Evolutionary conservation across 768 basidiomycete genomes (phyloP).

Genomic region (Mycena epipterygia): DNA sequence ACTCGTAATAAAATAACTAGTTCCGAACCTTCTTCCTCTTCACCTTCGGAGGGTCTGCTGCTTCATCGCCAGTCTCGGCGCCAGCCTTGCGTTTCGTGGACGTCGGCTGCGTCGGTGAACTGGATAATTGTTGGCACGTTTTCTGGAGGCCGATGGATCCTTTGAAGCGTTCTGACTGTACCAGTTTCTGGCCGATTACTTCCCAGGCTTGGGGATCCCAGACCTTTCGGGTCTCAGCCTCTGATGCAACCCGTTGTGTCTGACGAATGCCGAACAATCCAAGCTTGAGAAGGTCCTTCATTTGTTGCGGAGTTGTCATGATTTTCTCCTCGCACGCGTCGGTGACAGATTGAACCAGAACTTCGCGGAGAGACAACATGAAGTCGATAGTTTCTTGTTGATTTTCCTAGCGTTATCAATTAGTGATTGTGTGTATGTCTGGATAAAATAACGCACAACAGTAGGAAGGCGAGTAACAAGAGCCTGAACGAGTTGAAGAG

Average conservation of each 20-base stretch:
- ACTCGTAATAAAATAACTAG: background rate
- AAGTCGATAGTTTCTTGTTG: conserved; percentile 61
- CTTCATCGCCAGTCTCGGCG: conserved; percentile 40
- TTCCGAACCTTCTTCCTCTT: conserved; percentile 61
- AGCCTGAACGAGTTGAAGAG: conserved; percentile 76
- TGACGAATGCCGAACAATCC: conserved; percentile 75
- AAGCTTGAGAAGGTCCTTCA: conserved; percentile 87
- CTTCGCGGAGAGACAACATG: conserved; percentile 63
- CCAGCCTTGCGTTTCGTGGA: conserved; percentile 57
- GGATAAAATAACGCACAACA: conserved; percentile 54
- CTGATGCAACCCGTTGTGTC: conserved; percentile 61
- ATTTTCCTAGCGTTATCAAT: conserved; percentile 43
- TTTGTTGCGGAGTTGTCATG: conserved; percentile 68
- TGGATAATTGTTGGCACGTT: conserved; percentile 57
- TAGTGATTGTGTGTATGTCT: background rate
- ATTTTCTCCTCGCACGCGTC: conserved; percentile 62
- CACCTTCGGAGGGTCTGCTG: conserved; percentile 36
- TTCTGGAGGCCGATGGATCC: conserved; percentile 70
- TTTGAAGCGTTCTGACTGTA: conserved; percentile 70
- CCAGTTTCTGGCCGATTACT: conserved; percentile 60
- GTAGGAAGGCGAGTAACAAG: conserved; percentile 69
- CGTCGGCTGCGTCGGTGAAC: conserved; percentile 29
- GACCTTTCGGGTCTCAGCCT: conserved; percentile 47
- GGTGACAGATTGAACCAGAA: conserved; percentile 62
- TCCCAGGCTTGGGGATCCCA: conserved; percentile 79